Conservation (phyloP, 768 basidiomycete species). For the Termitomyces sp. region DNA sequence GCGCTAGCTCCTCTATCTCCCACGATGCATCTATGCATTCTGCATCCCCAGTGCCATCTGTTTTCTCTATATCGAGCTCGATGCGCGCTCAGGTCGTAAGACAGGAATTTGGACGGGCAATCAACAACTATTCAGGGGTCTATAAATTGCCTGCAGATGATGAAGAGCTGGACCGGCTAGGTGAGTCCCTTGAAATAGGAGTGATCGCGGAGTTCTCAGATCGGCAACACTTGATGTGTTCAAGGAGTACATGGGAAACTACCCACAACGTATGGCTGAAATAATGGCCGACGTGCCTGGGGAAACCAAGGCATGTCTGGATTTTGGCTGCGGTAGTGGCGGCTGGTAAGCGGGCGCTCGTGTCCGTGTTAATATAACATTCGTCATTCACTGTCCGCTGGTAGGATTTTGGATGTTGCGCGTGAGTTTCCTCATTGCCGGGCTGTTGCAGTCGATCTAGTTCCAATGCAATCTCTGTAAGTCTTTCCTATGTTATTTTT, state of each 20-base stretch:
- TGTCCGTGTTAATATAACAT: neutral
- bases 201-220: slow-evolving; percentile 34
- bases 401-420: slow-evolving; percentile 74
- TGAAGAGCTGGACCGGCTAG: slow-evolving; percentile 67
- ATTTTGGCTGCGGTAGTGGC: slow-evolving; percentile 79
- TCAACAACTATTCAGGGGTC: slow-evolving; percentile 78
- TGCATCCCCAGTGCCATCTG: slow-evolving; percentile 62
- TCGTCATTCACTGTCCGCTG: neutral
- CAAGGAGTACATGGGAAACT: slow-evolving; percentile 61
- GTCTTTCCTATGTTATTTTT: slow-evolving; percentile 20
- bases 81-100: slow-evolving; percentile 54
- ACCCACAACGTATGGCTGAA: slow-evolving; percentile 52
- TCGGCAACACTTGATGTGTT: slow-evolving; percentile 66
- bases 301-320: slow-evolving; percentile 59
- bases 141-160: slow-evolving; percentile 78
- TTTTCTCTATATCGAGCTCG: slow-evolving; percentile 66
- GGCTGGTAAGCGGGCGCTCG: slow-evolving; percentile 17
- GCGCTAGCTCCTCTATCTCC: slow-evolving; percentile 52
- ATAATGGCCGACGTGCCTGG: slow-evolving; percentile 57
- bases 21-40: slow-evolving; percentile 59
- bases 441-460: slow-evolving; percentile 73
- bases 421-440: slow-evolving; percentile 66
- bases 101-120: slow-evolving; percentile 62
- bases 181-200: slow-evolving; percentile 32
- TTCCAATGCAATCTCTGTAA: slow-evolving; percentile 74